Base-by-base conservation (phyloP, 2,329 filamentous ascomycete species). In the Curvularia spicifera region DNA sequence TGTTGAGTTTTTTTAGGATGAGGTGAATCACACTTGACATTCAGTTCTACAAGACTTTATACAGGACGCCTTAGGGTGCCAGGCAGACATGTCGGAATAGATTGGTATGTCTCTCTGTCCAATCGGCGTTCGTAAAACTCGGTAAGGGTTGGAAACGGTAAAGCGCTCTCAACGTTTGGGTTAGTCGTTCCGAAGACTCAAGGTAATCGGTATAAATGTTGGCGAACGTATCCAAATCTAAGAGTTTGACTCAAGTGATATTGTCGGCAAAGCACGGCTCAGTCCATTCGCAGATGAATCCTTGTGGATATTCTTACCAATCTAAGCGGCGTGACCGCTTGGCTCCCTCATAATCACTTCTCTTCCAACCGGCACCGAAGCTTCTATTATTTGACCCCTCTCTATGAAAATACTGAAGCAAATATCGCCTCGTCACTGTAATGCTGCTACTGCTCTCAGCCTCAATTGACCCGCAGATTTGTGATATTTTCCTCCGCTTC, bases 81-180 rank as follows among this genome's bases (percentile, higher is more conserved):
- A 59, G 35, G 52, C 35, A 47, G 29, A 29, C 29, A 44, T 28
- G 24, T 37, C 58, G 58, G 58, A 55, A 35, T 55, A 42, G 26
- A 39, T 18, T 22, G 26, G 26, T 33, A 39, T 12, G 18, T 7
- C 22, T 31, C 6, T 24, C 7, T 12, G 15, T 22, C 51, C 58
- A 54, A 61, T 61, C 51, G 55, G 58, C 55, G 22, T 55, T 58
- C 24, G 37, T 33, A 35, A 51, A 54, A 37, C 55, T 52, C 47
- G 43, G 55, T 58, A 53, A 57, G 26, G 18, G 35, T 55, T 47
- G 9, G 5, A 49, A 46, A 42, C 6, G 33, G 57, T n/a, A 49
- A 50, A 45, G 53, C 33, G 49, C 12, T 8, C 29, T 29, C 43
- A 18, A 28, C n/a, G 15, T 15, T 5, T 47, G n/a, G 56, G 12